These are phyloP conservation scores for Annona squamosa DNA, from an alignment of 164 flowering plant genomes.

Conservation along the genomic window DNA sequence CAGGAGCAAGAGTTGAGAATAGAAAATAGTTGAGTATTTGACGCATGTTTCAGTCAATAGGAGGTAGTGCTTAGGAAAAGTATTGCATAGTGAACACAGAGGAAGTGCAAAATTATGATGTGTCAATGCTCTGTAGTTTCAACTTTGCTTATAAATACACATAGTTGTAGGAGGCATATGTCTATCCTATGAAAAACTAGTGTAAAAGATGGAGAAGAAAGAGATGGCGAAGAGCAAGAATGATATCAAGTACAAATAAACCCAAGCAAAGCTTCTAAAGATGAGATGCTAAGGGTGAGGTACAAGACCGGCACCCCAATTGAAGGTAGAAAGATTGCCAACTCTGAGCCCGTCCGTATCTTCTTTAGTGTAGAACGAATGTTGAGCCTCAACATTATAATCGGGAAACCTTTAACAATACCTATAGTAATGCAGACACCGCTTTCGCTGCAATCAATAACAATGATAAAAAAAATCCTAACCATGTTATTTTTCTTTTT, in stretches of 20 bases:
- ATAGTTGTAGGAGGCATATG: too few species aligned
- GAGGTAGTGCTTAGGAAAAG: too few species aligned
- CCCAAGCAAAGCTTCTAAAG: conserved; percentile 6
- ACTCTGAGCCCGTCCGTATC: conserved; percentile 2
- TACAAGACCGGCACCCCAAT: conserved; percentile 7
- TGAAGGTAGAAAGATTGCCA: conserved; percentile 8
- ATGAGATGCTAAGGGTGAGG: conserved; percentile 6
- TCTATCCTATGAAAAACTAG: too few species aligned
- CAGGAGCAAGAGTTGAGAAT: background rate
- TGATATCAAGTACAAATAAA: conserved; percentile 2
- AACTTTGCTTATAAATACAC: too few species aligned
- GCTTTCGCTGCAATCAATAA: too few species aligned
- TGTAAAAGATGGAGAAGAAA: background rate
- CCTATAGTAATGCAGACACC: too few species aligned
- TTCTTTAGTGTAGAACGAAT: background rate
- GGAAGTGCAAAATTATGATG: too few species aligned
- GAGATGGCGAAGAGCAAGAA: conserved; percentile 9
- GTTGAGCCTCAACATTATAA: background rate
- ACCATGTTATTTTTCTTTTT: too few species aligned
- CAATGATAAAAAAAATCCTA: too few species aligned
- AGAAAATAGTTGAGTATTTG: background rate
- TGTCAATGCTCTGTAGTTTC: too few species aligned
- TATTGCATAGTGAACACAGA: too few species aligned
- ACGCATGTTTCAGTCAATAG: too few species aligned
- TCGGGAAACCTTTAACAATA: background rate